phyloP scores from a whole-genome alignment of 345 rosid genomes.

The Nasturtium officinale region DNA sequence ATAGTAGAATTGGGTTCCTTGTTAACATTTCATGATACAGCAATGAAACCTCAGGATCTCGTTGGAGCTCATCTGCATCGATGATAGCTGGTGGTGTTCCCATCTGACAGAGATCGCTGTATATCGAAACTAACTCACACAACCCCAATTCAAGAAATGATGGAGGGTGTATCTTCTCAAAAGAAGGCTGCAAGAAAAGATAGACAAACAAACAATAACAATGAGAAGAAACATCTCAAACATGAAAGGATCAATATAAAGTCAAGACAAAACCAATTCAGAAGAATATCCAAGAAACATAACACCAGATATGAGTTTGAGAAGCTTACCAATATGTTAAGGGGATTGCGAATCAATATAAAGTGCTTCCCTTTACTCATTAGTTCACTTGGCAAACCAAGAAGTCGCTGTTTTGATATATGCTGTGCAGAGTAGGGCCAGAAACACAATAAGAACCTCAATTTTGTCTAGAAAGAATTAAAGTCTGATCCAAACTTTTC shows the following conservation, averaged over 20 bases:
- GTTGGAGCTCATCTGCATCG: slow-evolving; percentile 75
- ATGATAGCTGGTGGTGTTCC: slow-evolving; percentile 76
- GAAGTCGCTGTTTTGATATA: slow-evolving; percentile 62
- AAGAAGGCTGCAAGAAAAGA: slow-evolving; percentile 60
- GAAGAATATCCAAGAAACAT: slow-evolving; percentile 1
- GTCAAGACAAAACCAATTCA: slow-evolving; percentile 13
- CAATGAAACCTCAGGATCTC: slow-evolving; percentile 72
- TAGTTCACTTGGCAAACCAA: slow-evolving; percentile 67
- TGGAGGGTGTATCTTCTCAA: slow-evolving; percentile 61
- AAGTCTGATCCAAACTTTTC: too few relatives aligned
- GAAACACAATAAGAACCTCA: background rate
- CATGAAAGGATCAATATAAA: background rate
- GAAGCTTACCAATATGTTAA: slow-evolving; percentile 61
- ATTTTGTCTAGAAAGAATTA: too few relatives aligned
- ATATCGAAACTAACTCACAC: slow-evolving; percentile 69
- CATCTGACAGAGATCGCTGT: slow-evolving; percentile 66
- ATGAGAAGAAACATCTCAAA: slow-evolving; percentile 9
- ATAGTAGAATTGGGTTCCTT: background rate
- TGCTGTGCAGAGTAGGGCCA: slow-evolving; percentile 50
- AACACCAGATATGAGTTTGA: slow-evolving; percentile 13
- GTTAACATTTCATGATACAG: background rate
- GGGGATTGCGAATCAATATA: slow-evolving; percentile 73
- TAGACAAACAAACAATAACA: slow-evolving; percentile 24
- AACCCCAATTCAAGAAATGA: slow-evolving; percentile 75
- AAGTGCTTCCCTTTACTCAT: slow-evolving; percentile 83